These are phyloP conservation scores for Xylaria hypoxylon DNA, from an alignment of 2,329 filamentous ascomycete genomes.

Conservation along the genomic window DNA sequence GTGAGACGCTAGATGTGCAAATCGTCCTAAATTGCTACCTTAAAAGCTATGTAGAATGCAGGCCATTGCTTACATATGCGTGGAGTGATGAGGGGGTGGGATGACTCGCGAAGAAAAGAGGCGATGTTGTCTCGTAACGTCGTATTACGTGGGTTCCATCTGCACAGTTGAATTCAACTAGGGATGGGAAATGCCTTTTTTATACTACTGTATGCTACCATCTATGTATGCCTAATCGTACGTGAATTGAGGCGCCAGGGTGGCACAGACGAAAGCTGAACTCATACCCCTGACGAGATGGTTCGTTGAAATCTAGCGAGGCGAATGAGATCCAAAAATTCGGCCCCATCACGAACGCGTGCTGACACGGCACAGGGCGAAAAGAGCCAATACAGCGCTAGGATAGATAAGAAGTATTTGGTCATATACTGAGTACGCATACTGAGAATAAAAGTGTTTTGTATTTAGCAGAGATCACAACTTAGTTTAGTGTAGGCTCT, in stretches of 20 bases:
- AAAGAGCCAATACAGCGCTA: neutral
- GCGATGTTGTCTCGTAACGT: neutral
- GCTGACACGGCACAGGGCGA: neutral
- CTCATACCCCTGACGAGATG: neutral
- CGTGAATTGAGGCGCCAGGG: neutral
- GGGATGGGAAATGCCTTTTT: neutral
- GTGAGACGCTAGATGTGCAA: neutral
- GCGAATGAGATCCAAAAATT: neutral
- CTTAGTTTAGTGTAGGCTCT: too few species aligned
- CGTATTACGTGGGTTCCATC: neutral
- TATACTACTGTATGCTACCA: too few species aligned
- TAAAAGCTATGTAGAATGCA: neutral
- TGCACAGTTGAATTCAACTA: neutral
- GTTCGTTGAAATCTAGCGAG: neutral
- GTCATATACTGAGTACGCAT: too few species aligned
- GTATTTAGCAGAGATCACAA: too few species aligned
- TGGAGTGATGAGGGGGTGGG: too few species aligned
- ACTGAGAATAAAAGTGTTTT: too few species aligned
- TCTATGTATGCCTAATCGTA: neutral
- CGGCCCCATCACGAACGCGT: neutral
- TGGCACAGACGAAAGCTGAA: neutral
- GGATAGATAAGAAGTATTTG: too few species aligned
- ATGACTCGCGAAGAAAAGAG: neutral
- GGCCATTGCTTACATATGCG: neutral
- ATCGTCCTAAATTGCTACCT: neutral